These are phyloP conservation scores for Candida glucosophila DNA, from an alignment of 1,139 yeast species.

Conservation along the genomic window DNA sequence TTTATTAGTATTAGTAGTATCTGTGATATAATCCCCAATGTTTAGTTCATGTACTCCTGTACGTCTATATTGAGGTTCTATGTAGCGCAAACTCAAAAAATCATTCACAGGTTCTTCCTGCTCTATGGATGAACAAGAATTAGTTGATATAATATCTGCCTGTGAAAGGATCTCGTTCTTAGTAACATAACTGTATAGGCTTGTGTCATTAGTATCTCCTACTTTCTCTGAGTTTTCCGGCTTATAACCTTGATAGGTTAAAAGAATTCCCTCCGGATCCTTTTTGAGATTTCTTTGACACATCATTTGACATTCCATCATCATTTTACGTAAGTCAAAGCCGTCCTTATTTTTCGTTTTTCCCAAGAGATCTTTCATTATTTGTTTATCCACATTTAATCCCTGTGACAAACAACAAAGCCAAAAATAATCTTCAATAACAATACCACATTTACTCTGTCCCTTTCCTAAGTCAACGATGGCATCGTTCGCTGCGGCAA, in stretches of 20 bases:
- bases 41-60: too few relatives aligned
- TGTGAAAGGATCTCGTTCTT: slow-evolving; percentile 27
- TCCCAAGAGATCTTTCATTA: slow-evolving; percentile 23
- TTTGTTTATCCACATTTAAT: slow-evolving; percentile 21
- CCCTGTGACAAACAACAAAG: slow-evolving; percentile 32
- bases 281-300: slow-evolving; percentile 23
- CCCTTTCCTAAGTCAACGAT: slow-evolving; percentile 16
- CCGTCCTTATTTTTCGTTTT: slow-evolving; percentile 11
- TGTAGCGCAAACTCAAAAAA: too few relatives aligned
- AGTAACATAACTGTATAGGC: slow-evolving; percentile 7
- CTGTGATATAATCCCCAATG: slow-evolving; percentile 20
- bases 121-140: slow-evolving; percentile 26
- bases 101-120: slow-evolving; percentile 31
- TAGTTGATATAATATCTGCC: slow-evolving; percentile 26
- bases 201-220: slow-evolving; percentile 1
- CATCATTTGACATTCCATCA: slow-evolving; percentile 50
- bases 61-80: too few relatives aligned
- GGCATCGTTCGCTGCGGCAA: slow-evolving; percentile 35
- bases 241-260: background rate
- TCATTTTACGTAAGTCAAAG: slow-evolving; percentile 47
- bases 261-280: background rate
- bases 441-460: slow-evolving; percentile 8
- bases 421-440: slow-evolving; percentile 28
- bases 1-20: background rate
- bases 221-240: background rate